Evolutionary conservation across 2,329 filamentous ascomycete species (phyloP), one percentile per base, ranked within the genome.

Genomic region (Phialophora tarda): DNA sequence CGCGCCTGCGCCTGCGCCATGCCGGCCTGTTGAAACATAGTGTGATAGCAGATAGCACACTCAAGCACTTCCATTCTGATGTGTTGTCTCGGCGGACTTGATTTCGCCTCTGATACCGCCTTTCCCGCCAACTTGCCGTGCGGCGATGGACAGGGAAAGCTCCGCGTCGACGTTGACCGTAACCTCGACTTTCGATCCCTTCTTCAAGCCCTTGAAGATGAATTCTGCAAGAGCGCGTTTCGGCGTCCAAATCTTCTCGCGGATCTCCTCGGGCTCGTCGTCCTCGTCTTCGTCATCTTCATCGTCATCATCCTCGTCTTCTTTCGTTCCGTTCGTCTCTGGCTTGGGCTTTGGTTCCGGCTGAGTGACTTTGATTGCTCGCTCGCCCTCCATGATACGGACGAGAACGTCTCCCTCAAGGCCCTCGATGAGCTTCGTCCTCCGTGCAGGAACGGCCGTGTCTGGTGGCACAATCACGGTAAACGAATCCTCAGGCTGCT

Each of bases 301-400:
- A 64, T 88, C 86, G 24, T 88, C 88, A 47, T 87, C 85, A 1
- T 85, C 84, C 55, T 87, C 88, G 47, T 87, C 86, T 1, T 85
- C 84, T 68, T 86, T 85, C 70, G 88, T 85, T 17, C 70, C 71
- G 72, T 86, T 84, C 73, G 81, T 82, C 69, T 84, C 82, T 26
- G 82, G 78, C 79, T 92, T 91, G 66, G 87, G 72, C 84, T 92
- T 92, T 68, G 89, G 87, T 81, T 94, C 91, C 41, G 91, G 89
- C 83, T 95, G 92, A 69, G 91, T 94, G 74, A 97, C 89, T 81
- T 96, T 96, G 84, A 98, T 97, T 79, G 96, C 91, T 50, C 92
- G 89, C 73, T 86, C 86, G 73, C 92, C 95, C 83, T 99, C 95
- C 71, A 89, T 91, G 62, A 99, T 85, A 81, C 91, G 92, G 78